Evolutionary conservation across 768 basidiomycete species (phyloP), one percentile per base, ranked within the genome.

Genomic region (Hemileccinum rubropunctum): DNA sequence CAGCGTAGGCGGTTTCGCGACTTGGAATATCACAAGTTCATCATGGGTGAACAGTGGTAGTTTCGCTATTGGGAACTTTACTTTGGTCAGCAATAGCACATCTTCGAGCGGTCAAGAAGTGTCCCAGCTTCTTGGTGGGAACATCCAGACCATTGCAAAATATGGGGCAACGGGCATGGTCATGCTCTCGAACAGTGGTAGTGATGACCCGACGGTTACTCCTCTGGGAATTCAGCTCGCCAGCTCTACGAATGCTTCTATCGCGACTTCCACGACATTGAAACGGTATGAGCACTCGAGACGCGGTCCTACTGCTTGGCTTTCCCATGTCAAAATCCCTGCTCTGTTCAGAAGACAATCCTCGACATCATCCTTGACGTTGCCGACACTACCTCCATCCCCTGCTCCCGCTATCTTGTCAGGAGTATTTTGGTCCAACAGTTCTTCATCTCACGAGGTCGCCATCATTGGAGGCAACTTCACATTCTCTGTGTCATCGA

Each of bases 401-500:
- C 72, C 79, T 1, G 88, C 91, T 1, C 91, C 93, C 0, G 84
- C 91, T 15, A 82, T 98, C 52, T 75, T 97, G 47, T 79, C 91
- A 0, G 95, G 91, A 28, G 79, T 81, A 2, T 98, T 93, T 73
- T 98, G 91, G 91, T 87, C 81, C 7, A 97, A 98, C 62, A 75
- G 74, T 33, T 79, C 85, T 2, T 82, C 82, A 3, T 72, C 71
- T 10, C 76, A 79, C 5, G 81, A 89, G 48, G 68, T 91, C 17
- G 81, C 82, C 37, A 81, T 98, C 53, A 73, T 98, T 42, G 95
- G 94, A 28, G 95, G 95, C 32, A 93, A 94, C 66, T 99, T 98
- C 65, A 80, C 87, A 1, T 84, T 84, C 62, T 51, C 73, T 6
- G 54, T 71, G 34, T 63, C 67, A 7, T 69, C 74, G 4, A 54